Evolutionary conservation across 108 stramenopile genomes (phyloP), one percentile per base, ranked within the genome.

Genomic region (Mediolabrus comicus): DNA sequence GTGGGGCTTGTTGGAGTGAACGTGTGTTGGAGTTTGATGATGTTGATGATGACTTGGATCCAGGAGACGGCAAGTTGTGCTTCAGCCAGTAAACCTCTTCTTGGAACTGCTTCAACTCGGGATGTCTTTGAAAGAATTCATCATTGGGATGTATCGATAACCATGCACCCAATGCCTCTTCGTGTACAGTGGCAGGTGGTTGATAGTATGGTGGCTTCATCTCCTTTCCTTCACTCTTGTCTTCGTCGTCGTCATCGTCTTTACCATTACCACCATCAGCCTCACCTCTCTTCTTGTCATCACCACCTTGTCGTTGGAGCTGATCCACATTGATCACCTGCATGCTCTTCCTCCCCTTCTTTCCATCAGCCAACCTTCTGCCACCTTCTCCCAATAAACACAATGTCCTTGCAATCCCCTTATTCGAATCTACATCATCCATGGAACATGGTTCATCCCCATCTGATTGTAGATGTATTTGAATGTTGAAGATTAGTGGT

Each of bases 71-170:
- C 53, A 22, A 26, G 16, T 49, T 32, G 29, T 67, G 19, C 57
- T 53, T 63, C 28, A 66, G 0, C n/a, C 58, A 69, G 30, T 77
- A 77, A 19, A 77, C 51, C 33, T 77, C 63, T 51, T 66, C 77
- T 39, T 77, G 77, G 5, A 32, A 53, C 10, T 22, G 30, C 57
- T 35, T 51, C 46, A 53, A 77, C 35, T 77, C 77, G 14, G 77
- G 77, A 61, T 65, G 70, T 10, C 46, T 25, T 1, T 14, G n/a
- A 36, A 77, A 77, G 64, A 77, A 71, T 33, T 52, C 69, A 38
- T 77, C 77, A 36, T 71, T 77, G 65, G 69, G 64, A 24, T 57
- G 77, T 29, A 77, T 46, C 3, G 77, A 77, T 24, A 26, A 59
- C 77, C 77, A 77, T 61, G 32, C 1, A 1, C 29, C 69, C 26